Conservation (phyloP, 768 basidiomycete species). For the Chlorophyllum brunneum region DNA sequence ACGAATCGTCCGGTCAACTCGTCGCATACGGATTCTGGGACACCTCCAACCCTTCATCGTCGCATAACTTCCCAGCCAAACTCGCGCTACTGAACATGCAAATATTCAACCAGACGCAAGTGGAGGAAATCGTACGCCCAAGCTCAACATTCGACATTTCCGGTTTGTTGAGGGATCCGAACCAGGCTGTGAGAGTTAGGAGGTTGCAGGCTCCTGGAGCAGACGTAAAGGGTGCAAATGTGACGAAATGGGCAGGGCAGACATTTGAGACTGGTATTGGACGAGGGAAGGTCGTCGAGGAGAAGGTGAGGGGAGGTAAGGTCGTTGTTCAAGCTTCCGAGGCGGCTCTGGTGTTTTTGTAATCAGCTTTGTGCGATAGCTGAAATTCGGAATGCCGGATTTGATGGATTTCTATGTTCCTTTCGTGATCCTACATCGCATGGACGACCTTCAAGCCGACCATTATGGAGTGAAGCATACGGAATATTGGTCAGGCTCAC, state of each 20-base stretch:
- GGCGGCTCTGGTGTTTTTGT: conserved; percentile 26
- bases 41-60: conserved; percentile 17
- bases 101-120: conserved; percentile 46
- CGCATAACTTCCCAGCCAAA: conserved; percentile 36
- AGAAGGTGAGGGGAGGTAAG: conserved; percentile 26
- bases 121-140: conserved; percentile 30
- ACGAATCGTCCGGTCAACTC: conserved; percentile 42
- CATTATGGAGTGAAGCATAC: too few species aligned
- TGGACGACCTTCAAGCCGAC: too few species aligned
- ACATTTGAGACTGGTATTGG: conserved; percentile 39
- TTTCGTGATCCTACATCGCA: too few species aligned
- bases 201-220: conserved; percentile 46
- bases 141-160: conserved; percentile 43
- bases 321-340: conserved; percentile 26
- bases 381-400: neutral
- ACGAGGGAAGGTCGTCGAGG: conserved; percentile 34
- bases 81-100: conserved; percentile 47
- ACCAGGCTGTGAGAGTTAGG: conserved; percentile 31
- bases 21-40: conserved; percentile 53
- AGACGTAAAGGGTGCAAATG: conserved; percentile 38
- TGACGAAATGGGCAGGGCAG: conserved; percentile 50
- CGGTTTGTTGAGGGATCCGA: conserved; percentile 27
- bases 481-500: too few species aligned
- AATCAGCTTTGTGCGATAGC: neutral
- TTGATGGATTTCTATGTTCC: too few species aligned